phyloP scores from a whole-genome alignment of 352 stramenopile species.

The Salisapilia sapeloensis region DNA sequence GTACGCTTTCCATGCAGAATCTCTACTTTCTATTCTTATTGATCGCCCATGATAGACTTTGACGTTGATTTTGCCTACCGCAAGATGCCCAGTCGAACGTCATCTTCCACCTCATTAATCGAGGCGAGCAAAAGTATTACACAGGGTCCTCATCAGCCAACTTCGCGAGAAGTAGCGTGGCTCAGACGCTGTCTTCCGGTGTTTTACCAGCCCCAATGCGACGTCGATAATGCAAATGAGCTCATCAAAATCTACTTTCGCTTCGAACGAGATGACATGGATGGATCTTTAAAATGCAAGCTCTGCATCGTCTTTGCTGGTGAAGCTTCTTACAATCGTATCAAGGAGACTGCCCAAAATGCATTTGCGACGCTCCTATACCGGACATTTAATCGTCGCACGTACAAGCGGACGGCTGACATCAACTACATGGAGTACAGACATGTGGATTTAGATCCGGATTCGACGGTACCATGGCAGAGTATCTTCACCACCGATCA shows the following conservation, averaged over 20 bases:
- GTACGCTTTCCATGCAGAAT: too few relatives aligned
- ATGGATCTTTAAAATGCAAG: conserved; percentile 34
- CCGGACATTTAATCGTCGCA: conserved; percentile 70
- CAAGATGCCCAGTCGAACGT: too few relatives aligned
- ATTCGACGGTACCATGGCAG: conserved; percentile 22
- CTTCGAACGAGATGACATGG: conserved; percentile 49
- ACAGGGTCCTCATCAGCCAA: too few relatives aligned
- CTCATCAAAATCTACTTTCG: conserved; percentile 72
- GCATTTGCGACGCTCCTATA: conserved; percentile 59
- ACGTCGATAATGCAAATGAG: conserved; percentile 66
- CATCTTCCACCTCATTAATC: too few relatives aligned
- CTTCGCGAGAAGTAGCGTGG: conserved; percentile 68
- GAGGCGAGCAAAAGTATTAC: too few relatives aligned
- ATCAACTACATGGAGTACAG: conserved; percentile 85
- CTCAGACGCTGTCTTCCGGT: conserved; percentile 64
- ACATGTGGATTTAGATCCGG: conserved; percentile 38
- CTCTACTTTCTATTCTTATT: too few relatives aligned
- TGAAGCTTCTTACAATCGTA: conserved; percentile 75
- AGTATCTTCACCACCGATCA: conserved; percentile 61
- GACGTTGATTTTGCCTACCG: too few relatives aligned
- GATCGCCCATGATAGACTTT: too few relatives aligned
- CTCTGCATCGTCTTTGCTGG: conserved; percentile 71
- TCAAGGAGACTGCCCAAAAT: conserved; percentile 55
- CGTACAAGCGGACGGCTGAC: conserved; percentile 77
- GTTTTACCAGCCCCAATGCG: conserved; percentile 68